Base-by-base conservation (phyloP, 345 rosid species). In the Microcos paniculata region DNA sequence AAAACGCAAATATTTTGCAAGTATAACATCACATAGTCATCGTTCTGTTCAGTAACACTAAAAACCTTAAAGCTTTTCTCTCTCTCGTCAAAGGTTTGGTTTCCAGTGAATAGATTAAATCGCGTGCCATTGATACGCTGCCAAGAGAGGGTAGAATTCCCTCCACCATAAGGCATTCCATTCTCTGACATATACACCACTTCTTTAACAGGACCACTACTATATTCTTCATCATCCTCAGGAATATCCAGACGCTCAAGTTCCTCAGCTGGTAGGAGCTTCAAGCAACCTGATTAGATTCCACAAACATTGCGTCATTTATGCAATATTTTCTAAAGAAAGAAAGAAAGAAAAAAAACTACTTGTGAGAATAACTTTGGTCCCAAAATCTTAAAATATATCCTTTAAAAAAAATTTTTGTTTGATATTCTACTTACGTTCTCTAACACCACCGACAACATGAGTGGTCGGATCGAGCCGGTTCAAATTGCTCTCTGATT, bases 41-140 rank as follows among this genome's bases (percentile, higher is more conserved):
- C 43, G 46, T 38, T 3, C 49, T 19, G 38, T 59, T 28, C 5
- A 59, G 15, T 15, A 28, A 59, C 24, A 68, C 73, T 33, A 79
- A 68, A 75, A 76, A 92, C 99, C 99, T 89, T 76, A 83, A 93
- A 95, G 77, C 99, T 93, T 76, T 66, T 79, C 77, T 90, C 89
- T 83, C 99, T 89, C 85, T 91, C 88, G 49, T 87, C 90, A 83
- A 91, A 72, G 74, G 88, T 90, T 82, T 93, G 98, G 76, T 85
- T 84, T 75, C 99, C 99, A 0, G 97, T 88, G 77, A 95, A 95
- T 74, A 88, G 81, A 82, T 93, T 95, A 85, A 90, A 95, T 43
- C 97, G 82, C 4, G 90, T 73, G 79, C 42, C 88, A 8, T 83
- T 84, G 40, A 66, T 71, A 59, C 82, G 85, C 53, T 83, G 79